phyloP scores from a whole-genome alignment of 2,329 filamentous ascomycete species.

The Leptographium radiaticola region DNA sequence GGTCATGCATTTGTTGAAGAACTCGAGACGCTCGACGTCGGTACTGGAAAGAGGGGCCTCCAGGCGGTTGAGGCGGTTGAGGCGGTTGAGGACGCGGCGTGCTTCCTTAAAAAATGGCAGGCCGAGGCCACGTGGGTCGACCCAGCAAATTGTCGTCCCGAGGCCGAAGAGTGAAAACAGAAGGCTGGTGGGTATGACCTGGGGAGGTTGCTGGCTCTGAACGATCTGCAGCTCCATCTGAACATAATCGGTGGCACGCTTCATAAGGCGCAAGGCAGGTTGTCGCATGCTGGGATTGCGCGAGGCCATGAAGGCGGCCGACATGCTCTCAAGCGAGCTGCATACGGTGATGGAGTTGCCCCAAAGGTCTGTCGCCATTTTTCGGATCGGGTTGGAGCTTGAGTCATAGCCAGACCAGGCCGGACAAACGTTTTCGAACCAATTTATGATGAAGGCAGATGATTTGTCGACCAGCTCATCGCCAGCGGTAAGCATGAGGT shows the following conservation, averaged over 20 bases:
- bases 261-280: constrained; percentile 19
- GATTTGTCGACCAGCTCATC: background rate
- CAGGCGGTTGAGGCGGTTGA: background rate
- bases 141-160: constrained; percentile 25
- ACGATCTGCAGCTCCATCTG: constrained; percentile 19
- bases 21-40: constrained; percentile 16
- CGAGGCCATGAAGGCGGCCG: constrained; percentile 22
- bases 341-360: constrained; percentile 22
- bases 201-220: constrained; percentile 2
- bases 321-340: constrained; percentile 25
- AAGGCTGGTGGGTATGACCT: constrained; percentile 18
- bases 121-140: constrained; percentile 16
- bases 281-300: constrained; percentile 22
- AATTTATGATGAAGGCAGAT: constrained; percentile 11
- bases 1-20: constrained; percentile 24
- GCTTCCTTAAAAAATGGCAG: constrained; percentile 11
- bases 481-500: too few species aligned
- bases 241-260: constrained; percentile 19
- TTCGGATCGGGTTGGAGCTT: constrained; percentile 22
- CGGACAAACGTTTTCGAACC: constrained; percentile 26
- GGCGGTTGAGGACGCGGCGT: background rate
- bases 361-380: constrained; percentile 22
- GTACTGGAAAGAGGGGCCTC: background rate
- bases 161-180: constrained; percentile 25
- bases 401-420: constrained; percentile 27